Base-by-base conservation (phyloP, 495 filamentous ascomycete species). In the Aeminium ludgeri region DNA sequence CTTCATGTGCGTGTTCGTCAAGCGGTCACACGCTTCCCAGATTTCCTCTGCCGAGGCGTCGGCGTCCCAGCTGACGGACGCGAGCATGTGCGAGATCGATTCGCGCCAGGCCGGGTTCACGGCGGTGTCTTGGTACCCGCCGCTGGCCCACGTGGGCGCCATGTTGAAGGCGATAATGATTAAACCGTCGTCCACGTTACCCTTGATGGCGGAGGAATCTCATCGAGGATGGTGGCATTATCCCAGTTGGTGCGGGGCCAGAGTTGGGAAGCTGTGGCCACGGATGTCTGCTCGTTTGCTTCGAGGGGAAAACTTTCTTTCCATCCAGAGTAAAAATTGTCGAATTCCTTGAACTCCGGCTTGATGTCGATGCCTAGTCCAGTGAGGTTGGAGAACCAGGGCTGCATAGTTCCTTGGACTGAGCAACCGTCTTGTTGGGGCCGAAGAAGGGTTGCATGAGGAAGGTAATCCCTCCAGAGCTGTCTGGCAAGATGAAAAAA, bases 1-100 rank as follows among this genome's bases (percentile, higher is more conserved):
- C 1, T 44, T 48, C 25, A 48, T 15, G 8, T 39, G 17, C 10
- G 18, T 23, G 16, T 51, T 25, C 7, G 46, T 54, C 1, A 48
- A 19, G 15, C 20, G n/a, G 17, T 20, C 11, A 2, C 20, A 5
- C 20, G 7, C 17, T 5, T 6, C 18, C 34, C 6, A 3, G 34
- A 19, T 19, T 5, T 37, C 34, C 6, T 13, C n/a, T 2, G 34
- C 18, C n/a, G 34, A 3, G 2, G 16, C 12, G 17, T 13, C 18
- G 17, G 11, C 3, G 11, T 5, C 5, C 34, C 20, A 25, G 7
- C 5, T 3, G 3, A 19, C 7, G 6, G 17, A 19, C 12, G 34
- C 3, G 34, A 37, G 2, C 17, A 37, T 25, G 19, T 37, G 20
- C 6, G n/a, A 19, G 20, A 37, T 37, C 5, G 6, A 5, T 6